A percentile compares a stretch with the other conserved stretches of the same genome.
These are phyloP conservation scores for Talaromyces sp. DNA, from an alignment of 2,329 filamentous ascomycete species.

Conservation along the genomic window DNA sequence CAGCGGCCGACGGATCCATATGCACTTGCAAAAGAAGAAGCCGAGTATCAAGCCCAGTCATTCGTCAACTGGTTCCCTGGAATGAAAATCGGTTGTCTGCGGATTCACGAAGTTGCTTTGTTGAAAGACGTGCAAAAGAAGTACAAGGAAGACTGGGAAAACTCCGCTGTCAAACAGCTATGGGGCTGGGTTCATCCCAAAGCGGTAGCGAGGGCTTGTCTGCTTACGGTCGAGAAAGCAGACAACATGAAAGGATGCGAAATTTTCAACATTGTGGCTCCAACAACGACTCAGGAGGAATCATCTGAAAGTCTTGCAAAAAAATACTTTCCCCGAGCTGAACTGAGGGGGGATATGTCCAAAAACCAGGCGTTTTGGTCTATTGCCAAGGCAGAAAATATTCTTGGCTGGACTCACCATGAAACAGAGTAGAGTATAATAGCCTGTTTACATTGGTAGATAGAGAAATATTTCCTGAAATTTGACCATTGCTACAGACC, in stretches of 20 bases:
- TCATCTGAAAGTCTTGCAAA: conserved; percentile 19
- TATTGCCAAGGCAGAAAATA: conserved; percentile 19
- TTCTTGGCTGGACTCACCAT: conserved; percentile 27
- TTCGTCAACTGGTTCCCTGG: conserved; percentile 36
- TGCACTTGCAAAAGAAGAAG: conserved; percentile 33
- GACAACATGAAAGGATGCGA: conserved; percentile 29
- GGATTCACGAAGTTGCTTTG: conserved; percentile 34
- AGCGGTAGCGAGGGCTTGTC: conserved; percentile 32
- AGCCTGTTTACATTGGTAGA: neutral
- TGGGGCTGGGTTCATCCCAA: conserved; percentile 34
- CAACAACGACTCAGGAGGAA: conserved; percentile 24
- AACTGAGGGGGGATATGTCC: conserved; percentile 20
- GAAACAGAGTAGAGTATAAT: conserved; percentile 21
- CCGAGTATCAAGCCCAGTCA: conserved; percentile 29
- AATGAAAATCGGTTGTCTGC: conserved; percentile 34
- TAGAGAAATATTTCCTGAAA: neutral
- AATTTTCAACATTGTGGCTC: conserved; percentile 33
- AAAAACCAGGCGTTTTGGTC: conserved; percentile 21
- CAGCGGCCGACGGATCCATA: conserved; percentile 31
- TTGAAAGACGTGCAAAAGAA: conserved; percentile 25
- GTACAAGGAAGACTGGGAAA: conserved; percentile 30
- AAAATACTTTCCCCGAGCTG: conserved; percentile 22
- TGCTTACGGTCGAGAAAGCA: conserved; percentile 28
- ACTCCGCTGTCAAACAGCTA: conserved; percentile 30
- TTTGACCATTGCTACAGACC: neutral